Percentiles rank a stretch among this genome's conserved stretches.
These are phyloP conservation scores for Tolypocladium pustulatum DNA, from an alignment of 2,329 filamentous ascomycete species.

Conservation along the genomic window DNA sequence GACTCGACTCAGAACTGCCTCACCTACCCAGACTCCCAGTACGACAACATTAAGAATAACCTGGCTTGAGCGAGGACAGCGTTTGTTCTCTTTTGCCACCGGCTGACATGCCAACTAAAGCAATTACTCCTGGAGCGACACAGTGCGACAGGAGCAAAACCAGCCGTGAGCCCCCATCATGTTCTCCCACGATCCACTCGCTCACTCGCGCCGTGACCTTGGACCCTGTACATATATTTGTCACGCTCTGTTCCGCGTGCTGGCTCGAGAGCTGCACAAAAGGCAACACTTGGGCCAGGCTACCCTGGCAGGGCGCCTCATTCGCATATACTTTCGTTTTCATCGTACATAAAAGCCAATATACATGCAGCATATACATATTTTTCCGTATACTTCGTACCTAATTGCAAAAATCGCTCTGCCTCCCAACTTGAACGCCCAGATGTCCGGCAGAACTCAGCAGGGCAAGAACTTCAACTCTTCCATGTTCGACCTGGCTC, in stretches of 20 bases:
- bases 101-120: not conserved
- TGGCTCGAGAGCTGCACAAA: not conserved
- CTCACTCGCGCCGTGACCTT: not conserved
- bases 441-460: not conserved
- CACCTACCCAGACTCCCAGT: constrained; percentile 41
- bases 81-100: too few species aligned
- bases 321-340: not conserved
- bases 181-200: not conserved
- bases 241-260: not conserved
- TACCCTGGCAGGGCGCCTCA: not conserved
- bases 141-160: not conserved
- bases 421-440: not conserved
- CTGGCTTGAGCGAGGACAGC: constrained; percentile 8
- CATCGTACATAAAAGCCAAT: not conserved
- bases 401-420: not conserved
- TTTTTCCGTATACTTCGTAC: not conserved
- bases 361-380: not conserved
- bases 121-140: not conserved
- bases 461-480: not conserved
- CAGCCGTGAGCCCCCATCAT: not conserved
- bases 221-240: not conserved
- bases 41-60: constrained; percentile 37
- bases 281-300: not conserved
- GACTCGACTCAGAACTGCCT: constrained; percentile 39
- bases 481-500: not conserved